A percentile compares a stretch with the other conserved stretches of the same genome.
phyloP scores from a whole-genome alignment of 2,329 filamentous ascomycete genomes.

The Fusarium scirpi region DNA sequence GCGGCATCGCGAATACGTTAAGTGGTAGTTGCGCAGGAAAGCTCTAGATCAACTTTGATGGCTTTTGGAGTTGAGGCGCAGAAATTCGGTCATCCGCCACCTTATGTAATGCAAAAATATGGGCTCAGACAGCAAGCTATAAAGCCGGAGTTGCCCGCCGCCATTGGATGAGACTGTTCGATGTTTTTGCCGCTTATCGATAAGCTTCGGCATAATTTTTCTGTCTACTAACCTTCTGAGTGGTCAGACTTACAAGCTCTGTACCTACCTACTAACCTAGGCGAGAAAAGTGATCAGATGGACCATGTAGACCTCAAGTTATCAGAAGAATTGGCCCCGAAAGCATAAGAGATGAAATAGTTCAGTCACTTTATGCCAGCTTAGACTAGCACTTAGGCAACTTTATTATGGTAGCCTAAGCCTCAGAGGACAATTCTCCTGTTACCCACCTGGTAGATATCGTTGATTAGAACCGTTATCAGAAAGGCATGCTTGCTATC shows the following conservation, averaged over 20 bases:
- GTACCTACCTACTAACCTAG: too few species aligned
- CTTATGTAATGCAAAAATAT: conserved; percentile 42
- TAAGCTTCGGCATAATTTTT: conserved; percentile 23
- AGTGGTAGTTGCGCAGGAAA: conserved; percentile 37
- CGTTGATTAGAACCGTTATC: not conserved
- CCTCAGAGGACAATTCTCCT: too few species aligned
- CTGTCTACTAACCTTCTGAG: not conserved
- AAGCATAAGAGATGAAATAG: too few species aligned
- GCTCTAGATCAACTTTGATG: conserved; percentile 32
- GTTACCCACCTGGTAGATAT: too few species aligned
- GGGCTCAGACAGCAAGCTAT: conserved; percentile 14
- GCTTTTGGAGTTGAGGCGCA: conserved; percentile 45
- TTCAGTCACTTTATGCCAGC: too few species aligned
- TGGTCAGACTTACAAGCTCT: not conserved
- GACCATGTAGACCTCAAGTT: not conserved
- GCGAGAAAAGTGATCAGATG: not conserved
- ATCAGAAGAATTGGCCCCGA: too few species aligned
- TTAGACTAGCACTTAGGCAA: too few species aligned
- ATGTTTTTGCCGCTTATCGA: conserved; percentile 45
- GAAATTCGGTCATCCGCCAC: conserved; percentile 46
- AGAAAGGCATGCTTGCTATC: not conserved
- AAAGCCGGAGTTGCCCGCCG: conserved; percentile 35
- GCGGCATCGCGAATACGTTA: conserved; percentile 69
- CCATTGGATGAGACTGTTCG: conserved; percentile 12
- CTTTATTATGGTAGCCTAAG: too few species aligned